Evolutionary conservation across 1,284 basidiomycete species (phyloP).

Genomic region (Sanghuangporus sanghuang): DNA sequence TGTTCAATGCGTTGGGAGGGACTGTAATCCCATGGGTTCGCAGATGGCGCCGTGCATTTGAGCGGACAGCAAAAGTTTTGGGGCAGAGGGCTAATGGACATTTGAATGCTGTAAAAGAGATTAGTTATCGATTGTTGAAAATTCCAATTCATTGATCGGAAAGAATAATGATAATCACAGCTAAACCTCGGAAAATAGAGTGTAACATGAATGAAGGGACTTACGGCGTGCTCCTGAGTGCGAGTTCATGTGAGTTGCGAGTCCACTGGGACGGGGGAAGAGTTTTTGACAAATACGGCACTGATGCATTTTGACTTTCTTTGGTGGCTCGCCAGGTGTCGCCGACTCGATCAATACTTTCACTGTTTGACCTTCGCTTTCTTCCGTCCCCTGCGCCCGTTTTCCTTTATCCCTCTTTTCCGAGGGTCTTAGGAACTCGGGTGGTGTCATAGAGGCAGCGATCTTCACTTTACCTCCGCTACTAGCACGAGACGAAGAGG

Average conservation of each 20-base stretch:
- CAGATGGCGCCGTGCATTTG: constrained; percentile 57
- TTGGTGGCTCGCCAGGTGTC: constrained; percentile 21
- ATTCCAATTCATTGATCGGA: neutral
- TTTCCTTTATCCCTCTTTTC: constrained; percentile 9
- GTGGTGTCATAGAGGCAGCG: neutral
- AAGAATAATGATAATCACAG: neutral
- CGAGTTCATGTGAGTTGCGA: constrained; percentile 68
- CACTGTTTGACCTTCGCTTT: constrained; percentile 12
- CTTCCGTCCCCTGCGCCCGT: constrained; percentile 1
- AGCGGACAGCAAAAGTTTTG: constrained; percentile 53
- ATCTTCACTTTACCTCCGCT: neutral
- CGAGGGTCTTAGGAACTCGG: constrained; percentile 1
- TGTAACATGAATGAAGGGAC: constrained; percentile 21
- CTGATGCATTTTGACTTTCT: constrained; percentile 47
- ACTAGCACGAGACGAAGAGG: neutral
- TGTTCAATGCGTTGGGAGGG: constrained; percentile 10
- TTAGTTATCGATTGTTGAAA: neutral
- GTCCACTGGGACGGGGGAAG: constrained; percentile 62
- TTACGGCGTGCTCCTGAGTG: constrained; percentile 63
- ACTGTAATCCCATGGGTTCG: constrained; percentile 43
- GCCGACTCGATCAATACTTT: constrained; percentile 13
- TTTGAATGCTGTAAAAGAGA: constrained; percentile 37
- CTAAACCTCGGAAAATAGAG: neutral
- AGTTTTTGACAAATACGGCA: constrained; percentile 51
- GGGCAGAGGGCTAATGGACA: constrained; percentile 45